These are phyloP conservation scores for Ichthyophthirius multifiliis DNA, from an alignment of 169 alveolate species.

Conservation along the genomic window DNA sequence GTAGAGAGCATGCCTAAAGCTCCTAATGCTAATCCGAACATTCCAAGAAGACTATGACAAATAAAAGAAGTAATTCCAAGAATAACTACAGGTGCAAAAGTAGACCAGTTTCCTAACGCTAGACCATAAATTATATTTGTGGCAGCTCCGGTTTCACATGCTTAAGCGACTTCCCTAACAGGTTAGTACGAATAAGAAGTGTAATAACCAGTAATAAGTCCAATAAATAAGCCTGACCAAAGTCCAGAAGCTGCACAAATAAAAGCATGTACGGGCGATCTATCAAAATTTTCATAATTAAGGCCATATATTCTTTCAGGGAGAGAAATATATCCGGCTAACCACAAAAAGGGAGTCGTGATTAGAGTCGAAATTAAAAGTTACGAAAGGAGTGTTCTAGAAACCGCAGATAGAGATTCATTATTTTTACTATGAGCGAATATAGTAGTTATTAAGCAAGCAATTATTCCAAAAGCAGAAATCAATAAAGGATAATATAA, in stretches of 20 bases:
- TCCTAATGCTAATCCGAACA: slow-evolving; percentile 71
- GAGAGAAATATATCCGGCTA: slow-evolving; percentile 30
- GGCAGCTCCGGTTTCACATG: slow-evolving; percentile 73
- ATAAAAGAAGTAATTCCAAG: slow-evolving; percentile 57
- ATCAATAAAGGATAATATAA: slow-evolving; percentile 59
- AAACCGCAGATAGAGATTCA: slow-evolving; percentile 36
- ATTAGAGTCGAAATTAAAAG: slow-evolving; percentile 41
- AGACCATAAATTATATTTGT: slow-evolving; percentile 68
- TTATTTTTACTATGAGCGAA: slow-evolving; percentile 30
- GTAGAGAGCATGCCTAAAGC: slow-evolving; percentile 75
- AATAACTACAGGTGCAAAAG: slow-evolving; percentile 55
- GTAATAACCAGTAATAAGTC: slow-evolving; percentile 60
- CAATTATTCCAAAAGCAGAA: slow-evolving; percentile 59
- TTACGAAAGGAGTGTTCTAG: slow-evolving; percentile 28
- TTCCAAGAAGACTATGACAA: slow-evolving; percentile 50
- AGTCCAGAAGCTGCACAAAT: slow-evolving; percentile 52
- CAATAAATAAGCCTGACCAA: slow-evolving; percentile 61
- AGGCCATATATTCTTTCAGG: slow-evolving; percentile 50
- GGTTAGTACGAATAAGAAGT: slow-evolving; percentile 64
- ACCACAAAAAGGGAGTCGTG: slow-evolving; percentile 44
- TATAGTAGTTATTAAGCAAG: slow-evolving; percentile 46
- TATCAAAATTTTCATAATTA: slow-evolving; percentile 24
- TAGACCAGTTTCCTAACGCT: slow-evolving; percentile 62
- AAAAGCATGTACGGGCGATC: slow-evolving; percentile 43
- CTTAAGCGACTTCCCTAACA: slow-evolving; percentile 55